Conservation (phyloP, 306 rosid species). For the Macrotyloma uniflorum region DNA sequence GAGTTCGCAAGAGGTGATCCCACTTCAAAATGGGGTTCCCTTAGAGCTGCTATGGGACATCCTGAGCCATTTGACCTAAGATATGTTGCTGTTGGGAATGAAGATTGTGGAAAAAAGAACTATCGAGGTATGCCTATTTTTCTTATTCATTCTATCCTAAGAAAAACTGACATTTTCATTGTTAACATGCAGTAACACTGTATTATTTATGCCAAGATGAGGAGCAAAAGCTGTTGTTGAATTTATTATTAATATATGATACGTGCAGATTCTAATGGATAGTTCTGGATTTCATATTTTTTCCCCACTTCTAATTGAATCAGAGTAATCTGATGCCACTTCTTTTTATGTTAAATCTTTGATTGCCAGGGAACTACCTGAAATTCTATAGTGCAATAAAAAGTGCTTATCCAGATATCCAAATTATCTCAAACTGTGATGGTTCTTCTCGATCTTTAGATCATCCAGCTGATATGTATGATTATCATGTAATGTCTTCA, state of each 20-base stretch:
- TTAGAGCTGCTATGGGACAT: conserved; percentile 90
- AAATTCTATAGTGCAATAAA: conserved; percentile 69
- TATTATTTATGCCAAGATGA: conserved; percentile 5
- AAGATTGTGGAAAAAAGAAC: conserved; percentile 84
- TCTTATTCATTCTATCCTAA: neutral
- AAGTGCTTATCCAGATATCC: conserved; percentile 78
- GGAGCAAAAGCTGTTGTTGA: neutral
- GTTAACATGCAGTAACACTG: conserved; percentile 3
- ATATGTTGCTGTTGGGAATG: conserved; percentile 93
- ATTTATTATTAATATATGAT: conserved; percentile 1
- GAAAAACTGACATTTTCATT: conserved; percentile 10
- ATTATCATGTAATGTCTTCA: conserved; percentile 75
- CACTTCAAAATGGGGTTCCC: conserved; percentile 80
- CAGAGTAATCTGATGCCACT: conserved; percentile 2
- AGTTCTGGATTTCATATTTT: neutral
- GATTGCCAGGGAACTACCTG: conserved; percentile 81
- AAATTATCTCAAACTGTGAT: conserved; percentile 89
- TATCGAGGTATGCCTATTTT: conserved; percentile 62
- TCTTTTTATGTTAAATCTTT: conserved; percentile 22
- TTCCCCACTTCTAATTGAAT: neutral
- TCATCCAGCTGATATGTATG: conserved; percentile 93
- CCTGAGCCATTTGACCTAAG: conserved; percentile 82
- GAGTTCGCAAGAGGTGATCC: conserved; percentile 92
- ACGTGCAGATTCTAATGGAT: conserved; percentile 1
- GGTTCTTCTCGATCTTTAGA: conserved; percentile 66